Evolutionary conservation across 768 basidiomycete genomes (phyloP).

Genomic region (Podaxis sp.): DNA sequence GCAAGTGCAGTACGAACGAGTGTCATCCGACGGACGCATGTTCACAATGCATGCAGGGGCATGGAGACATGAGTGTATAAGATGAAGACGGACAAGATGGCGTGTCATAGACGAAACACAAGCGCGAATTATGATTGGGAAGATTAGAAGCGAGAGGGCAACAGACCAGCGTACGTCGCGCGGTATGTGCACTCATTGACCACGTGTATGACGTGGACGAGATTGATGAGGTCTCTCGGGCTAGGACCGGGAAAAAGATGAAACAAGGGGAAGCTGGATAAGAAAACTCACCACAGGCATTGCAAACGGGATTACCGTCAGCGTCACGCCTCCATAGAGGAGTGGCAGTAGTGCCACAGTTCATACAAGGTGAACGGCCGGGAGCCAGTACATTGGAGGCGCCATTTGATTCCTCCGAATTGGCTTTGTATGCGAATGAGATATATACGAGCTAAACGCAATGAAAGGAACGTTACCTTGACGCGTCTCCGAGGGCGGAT

Average conservation of each 20-base stretch:
- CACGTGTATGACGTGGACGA: conserved; percentile 17
- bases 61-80: conserved; percentile 5
- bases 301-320: conserved; percentile 84
- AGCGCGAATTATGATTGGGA: conserved; percentile 11
- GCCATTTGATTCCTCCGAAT: conserved; percentile 28
- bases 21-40: conserved; percentile 4
- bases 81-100: conserved; percentile 4
- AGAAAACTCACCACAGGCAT: conserved; percentile 78
- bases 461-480: conserved; percentile 22
- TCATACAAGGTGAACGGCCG: conserved; percentile 56
- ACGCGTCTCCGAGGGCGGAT: conserved; percentile 25
- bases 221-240: conserved; percentile 7
- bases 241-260: conserved; percentile 18
- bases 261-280: conserved; percentile 27
- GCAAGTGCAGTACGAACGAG: conserved; percentile 2
- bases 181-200: conserved; percentile 8
- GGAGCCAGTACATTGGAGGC: conserved; percentile 28
- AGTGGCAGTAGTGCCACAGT: conserved; percentile 76
- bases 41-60: conserved; percentile 1
- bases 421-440: conserved; percentile 16
- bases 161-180: conserved; percentile 4
- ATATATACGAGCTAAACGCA: conserved; percentile 8
- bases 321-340: conserved; percentile 84
- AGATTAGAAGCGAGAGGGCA: conserved; percentile 11
- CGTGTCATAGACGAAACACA: conserved; percentile 13